A percentile compares a stretch with the other conserved stretches of the same genome.
These are phyloP conservation scores for Dictyostelium capitatum DNA, from an alignment of 78 protist genomes.

Conservation along the genomic window DNA sequence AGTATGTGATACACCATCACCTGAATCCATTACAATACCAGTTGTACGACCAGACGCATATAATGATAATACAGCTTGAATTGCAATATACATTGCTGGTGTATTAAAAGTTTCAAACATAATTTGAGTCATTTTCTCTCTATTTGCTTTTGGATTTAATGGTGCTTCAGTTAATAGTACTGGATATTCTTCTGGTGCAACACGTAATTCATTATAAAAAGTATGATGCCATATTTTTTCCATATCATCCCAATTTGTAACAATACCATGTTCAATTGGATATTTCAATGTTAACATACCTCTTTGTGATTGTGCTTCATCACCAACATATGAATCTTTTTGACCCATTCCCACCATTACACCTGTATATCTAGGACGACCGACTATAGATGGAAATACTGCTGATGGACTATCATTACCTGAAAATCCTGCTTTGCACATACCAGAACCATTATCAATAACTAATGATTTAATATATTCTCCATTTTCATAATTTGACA, in stretches of 20 bases:
- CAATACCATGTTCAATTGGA: conserved; percentile 76
- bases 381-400: conserved; percentile 93
- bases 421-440: not conserved
- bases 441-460: conserved; percentile 1
- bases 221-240: conserved; percentile 52
- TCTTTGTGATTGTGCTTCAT: conserved; percentile 57
- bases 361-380: conserved; percentile 90
- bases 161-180: conserved; percentile 96
- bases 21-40: conserved; percentile 93
- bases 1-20: conserved; percentile 89
- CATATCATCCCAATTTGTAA: conserved; percentile 55
- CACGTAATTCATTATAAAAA: conserved; percentile 56
- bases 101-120: conserved; percentile 96
- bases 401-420: conserved; percentile 94
- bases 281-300: conserved; percentile 77
- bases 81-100: conserved; percentile 84
- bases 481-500: no score
- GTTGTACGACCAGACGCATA: conserved; percentile 95
- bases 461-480: not conserved
- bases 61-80: conserved; percentile 86
- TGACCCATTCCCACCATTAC: conserved; percentile 93
- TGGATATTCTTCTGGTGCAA: conserved; percentile 89
- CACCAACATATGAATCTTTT: conserved; percentile 40
- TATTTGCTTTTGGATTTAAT: conserved; percentile 68
- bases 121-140: conserved; percentile 95